Evolutionary conservation across 1,284 basidiomycete species (phyloP).

Genomic region (Moniliella sp.): DNA sequence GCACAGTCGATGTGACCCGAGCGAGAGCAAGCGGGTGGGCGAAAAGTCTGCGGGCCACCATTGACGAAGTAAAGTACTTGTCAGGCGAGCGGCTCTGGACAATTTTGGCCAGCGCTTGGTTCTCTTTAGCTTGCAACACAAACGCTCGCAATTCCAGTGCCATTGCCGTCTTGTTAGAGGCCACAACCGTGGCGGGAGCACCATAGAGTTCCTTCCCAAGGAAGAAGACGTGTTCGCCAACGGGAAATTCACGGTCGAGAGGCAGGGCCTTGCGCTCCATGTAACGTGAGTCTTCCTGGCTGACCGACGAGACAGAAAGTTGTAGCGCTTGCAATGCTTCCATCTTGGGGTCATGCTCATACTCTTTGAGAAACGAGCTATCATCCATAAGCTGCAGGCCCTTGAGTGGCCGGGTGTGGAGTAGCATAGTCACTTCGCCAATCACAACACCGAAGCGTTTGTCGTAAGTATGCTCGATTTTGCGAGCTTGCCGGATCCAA

Average conservation of each 20-base stretch:
- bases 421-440: slow-evolving; percentile 42
- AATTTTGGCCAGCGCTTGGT: slow-evolving; percentile 11
- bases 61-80: slow-evolving; percentile 12
- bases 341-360: slow-evolving; percentile 51
- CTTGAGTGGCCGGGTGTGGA: slow-evolving; percentile 35
- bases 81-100: slow-evolving; percentile 12
- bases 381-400: slow-evolving; percentile 68
- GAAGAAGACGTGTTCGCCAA: slow-evolving; percentile 78
- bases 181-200: slow-evolving; percentile 68
- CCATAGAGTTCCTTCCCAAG: slow-evolving; percentile 79
- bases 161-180: slow-evolving; percentile 38
- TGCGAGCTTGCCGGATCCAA: slow-evolving; percentile 39
- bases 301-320: slow-evolving; percentile 16
- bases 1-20: slow-evolving; percentile 74
- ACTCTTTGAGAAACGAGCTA: slow-evolving; percentile 82
- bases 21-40: slow-evolving; percentile 41
- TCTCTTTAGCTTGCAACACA: slow-evolving; percentile 22
- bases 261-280: slow-evolving; percentile 51
- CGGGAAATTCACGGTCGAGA: slow-evolving; percentile 67
- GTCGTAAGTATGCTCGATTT: slow-evolving; percentile 63
- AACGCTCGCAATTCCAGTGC: slow-evolving; percentile 22
- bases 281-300: slow-evolving; percentile 21
- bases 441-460: slow-evolving; percentile 71
- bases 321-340: slow-evolving; percentile 59
- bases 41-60: slow-evolving; percentile 14